Evolutionary conservation across 2,329 filamentous ascomycete species (phyloP).

Genomic region (Furcasterigmium furcatum): DNA sequence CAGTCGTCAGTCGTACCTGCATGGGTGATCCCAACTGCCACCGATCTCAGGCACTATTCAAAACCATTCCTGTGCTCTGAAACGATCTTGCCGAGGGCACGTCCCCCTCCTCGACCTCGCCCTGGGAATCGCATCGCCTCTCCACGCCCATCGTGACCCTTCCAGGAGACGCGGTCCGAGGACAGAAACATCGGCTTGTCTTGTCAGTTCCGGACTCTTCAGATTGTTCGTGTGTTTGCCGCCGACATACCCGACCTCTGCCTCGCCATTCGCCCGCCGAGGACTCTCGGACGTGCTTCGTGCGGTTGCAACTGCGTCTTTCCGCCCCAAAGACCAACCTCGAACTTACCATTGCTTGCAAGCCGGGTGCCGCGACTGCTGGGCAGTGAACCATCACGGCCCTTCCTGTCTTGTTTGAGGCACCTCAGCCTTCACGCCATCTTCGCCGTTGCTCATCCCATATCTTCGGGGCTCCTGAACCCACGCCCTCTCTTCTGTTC

Average conservation of each 20-base stretch:
- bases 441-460: conserved; percentile 4
- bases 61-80: not conserved
- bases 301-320: too few species aligned
- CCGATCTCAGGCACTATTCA: not conserved
- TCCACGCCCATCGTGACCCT: not conserved
- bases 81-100: conserved; percentile 1
- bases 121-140: not conserved
- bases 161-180: not conserved
- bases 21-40: not conserved
- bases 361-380: not conserved
- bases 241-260: not conserved
- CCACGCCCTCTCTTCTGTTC: conserved; percentile 4
- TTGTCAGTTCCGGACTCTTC: not conserved
- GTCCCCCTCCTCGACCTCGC: not conserved
- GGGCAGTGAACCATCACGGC: not conserved
- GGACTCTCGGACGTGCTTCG: too few species aligned
- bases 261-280: not conserved
- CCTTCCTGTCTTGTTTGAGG: not conserved
- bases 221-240: not conserved
- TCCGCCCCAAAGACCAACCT: too few species aligned
- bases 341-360: too few species aligned
- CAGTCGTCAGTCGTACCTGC: too few species aligned
- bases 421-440: not conserved
- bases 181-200: not conserved
- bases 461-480: conserved; percentile 2